Evolutionary conservation across 441 rosid genomes (phyloP).

Genomic region (Raphanus hybrid): DNA sequence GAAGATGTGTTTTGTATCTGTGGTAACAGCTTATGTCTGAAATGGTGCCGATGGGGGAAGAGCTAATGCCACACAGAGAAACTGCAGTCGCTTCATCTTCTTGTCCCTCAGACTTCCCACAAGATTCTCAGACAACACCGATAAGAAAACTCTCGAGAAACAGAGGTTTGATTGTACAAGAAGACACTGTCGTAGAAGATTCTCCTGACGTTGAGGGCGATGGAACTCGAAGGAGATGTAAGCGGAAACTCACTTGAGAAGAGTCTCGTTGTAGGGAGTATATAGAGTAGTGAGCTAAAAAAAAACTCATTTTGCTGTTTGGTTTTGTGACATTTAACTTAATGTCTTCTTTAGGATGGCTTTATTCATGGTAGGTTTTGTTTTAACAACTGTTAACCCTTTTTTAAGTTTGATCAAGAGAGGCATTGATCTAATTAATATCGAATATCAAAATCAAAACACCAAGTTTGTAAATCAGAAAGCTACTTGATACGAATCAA

Average conservation of each 20-base stretch:
- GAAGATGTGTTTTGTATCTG: constrained; percentile 2
- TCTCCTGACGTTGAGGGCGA: constrained; percentile 34
- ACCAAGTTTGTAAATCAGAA: background rate
- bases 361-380: constrained; percentile 28
- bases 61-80: constrained; percentile 58
- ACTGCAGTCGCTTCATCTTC: constrained; percentile 32
- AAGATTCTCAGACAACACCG: constrained; percentile 44
- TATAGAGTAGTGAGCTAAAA: constrained; percentile 16
- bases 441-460: constrained; percentile 20
- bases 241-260: constrained; percentile 37
- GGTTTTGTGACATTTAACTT: constrained; percentile 27
- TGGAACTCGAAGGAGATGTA: constrained; percentile 39
- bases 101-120: constrained; percentile 31
- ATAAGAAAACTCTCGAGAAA: constrained; percentile 46
- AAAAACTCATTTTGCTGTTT: constrained; percentile 10
- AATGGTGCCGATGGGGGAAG: constrained; percentile 47
- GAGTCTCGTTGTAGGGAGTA: constrained; percentile 13
- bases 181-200: constrained; percentile 45
- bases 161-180: constrained; percentile 45
- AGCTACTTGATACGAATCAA: constrained; percentile 21
- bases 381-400: background rate
- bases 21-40: constrained; percentile 50
- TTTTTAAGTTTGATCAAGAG: constrained; percentile 17
- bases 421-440: constrained; percentile 16
- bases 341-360: constrained; percentile 18